phyloP scores from a whole-genome alignment of 2,329 filamentous ascomycete genomes.

The Neospermospora avenae region DNA sequence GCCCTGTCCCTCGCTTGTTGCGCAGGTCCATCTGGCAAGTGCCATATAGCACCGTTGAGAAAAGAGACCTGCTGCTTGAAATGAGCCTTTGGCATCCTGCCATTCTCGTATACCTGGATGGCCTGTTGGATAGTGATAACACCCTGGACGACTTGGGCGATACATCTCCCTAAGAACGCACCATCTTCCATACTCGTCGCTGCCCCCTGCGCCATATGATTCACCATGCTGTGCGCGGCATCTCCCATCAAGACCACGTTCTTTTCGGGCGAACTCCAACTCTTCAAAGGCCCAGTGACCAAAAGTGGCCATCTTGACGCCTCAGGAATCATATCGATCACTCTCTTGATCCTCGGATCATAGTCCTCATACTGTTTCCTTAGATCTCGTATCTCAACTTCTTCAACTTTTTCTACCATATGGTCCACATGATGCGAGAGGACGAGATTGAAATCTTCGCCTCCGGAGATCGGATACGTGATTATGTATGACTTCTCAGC shows the following conservation, averaged over 20 bases:
- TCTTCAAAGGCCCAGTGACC: slow-evolving; percentile 40
- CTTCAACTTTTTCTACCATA: slow-evolving; percentile 35
- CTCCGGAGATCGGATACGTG: slow-evolving; percentile 41
- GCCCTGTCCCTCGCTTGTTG: slow-evolving; percentile 37
- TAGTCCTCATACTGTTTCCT: slow-evolving; percentile 40
- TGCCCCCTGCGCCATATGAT: slow-evolving; percentile 44
- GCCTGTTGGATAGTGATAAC: slow-evolving; percentile 36
- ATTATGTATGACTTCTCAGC: slow-evolving; percentile 40
- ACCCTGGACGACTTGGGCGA: slow-evolving; percentile 37
- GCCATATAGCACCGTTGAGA: slow-evolving; percentile 38
- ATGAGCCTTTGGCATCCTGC: slow-evolving; percentile 41
- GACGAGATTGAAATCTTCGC: slow-evolving; percentile 42
- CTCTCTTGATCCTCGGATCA: slow-evolving; percentile 41
- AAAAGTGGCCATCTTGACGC: slow-evolving; percentile 41
- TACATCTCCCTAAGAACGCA: slow-evolving; percentile 39
- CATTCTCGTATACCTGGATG: slow-evolving; percentile 39
- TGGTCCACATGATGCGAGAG: slow-evolving; percentile 40
- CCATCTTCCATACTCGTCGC: slow-evolving; percentile 46
- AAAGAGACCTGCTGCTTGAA: slow-evolving; percentile 42
- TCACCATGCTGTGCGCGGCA: slow-evolving; percentile 42
- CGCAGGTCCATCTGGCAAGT: slow-evolving; percentile 36
- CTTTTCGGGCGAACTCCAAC: slow-evolving; percentile 41
- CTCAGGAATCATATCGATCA: slow-evolving; percentile 31
- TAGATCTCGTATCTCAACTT: slow-evolving; percentile 40
- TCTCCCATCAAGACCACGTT: slow-evolving; percentile 45